Evolutionary conservation across 2,329 filamentous ascomycete genomes (phyloP).

Genomic region (Aureobasidium sp.): DNA sequence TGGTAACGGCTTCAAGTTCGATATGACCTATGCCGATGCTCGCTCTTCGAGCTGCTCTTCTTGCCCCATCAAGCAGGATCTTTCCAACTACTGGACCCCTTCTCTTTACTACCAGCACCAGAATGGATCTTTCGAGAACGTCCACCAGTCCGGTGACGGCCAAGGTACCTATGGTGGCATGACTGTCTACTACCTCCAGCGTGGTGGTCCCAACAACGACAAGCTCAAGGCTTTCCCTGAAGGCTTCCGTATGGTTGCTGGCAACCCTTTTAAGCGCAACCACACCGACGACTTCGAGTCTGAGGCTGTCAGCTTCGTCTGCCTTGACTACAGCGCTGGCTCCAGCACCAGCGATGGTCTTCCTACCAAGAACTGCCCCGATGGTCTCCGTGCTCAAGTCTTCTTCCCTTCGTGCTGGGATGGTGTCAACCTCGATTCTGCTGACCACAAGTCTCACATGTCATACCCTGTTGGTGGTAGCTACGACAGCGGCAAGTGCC

Average conservation of each 20-base stretch:
- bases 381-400: constrained; percentile 55
- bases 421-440: constrained; percentile 50
- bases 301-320: constrained; percentile 52
- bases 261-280: constrained; percentile 52
- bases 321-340: constrained; percentile 43
- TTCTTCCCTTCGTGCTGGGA: constrained; percentile 71
- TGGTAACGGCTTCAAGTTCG: constrained; percentile 59
- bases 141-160: constrained; percentile 51
- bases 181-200: constrained; percentile 64
- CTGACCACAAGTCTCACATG: constrained; percentile 59
- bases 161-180: constrained; percentile 48
- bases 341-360: constrained; percentile 49
- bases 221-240: constrained; percentile 63
- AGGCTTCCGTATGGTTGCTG: constrained; percentile 67
- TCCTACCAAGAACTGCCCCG: constrained; percentile 62
- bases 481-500: constrained; percentile 37
- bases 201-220: constrained; percentile 51
- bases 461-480: constrained; percentile 45
- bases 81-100: constrained; percentile 72
- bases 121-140: constrained; percentile 52
- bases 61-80: constrained; percentile 60
- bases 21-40: constrained; percentile 55
- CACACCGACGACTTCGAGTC: constrained; percentile 48
- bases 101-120: constrained; percentile 59
- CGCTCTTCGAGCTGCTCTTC: constrained; percentile 61